A percentile compares a stretch with the other conserved stretches of the same genome.
Conservation (phyloP, 129 eudicot genomes). For the Tanacetum coccineum region DNA sequence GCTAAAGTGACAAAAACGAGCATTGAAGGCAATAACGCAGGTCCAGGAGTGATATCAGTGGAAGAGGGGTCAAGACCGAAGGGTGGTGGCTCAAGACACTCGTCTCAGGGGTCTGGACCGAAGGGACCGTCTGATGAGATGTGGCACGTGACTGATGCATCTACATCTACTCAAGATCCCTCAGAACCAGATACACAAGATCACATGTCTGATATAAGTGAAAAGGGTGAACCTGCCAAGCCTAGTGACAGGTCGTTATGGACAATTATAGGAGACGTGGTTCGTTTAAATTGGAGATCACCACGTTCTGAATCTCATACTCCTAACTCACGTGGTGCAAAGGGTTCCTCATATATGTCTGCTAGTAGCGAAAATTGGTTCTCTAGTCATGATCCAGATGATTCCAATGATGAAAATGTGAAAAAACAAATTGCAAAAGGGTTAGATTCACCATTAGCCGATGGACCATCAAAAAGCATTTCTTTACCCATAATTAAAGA, state of each 20-base stretch:
- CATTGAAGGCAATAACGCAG: constrained; percentile 6
- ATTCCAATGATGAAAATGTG: constrained; percentile 30
- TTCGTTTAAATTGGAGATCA: constrained; percentile 52
- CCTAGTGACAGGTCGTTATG: constrained; percentile 63
- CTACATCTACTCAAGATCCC: constrained; percentile 38
- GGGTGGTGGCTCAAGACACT: constrained; percentile 37
- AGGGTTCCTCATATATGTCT: constrained; percentile 58
- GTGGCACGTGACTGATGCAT: constrained; percentile 61
- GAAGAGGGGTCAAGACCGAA: not conserved
- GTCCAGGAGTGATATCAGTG: constrained; percentile 2
- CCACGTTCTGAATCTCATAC: constrained; percentile 48
- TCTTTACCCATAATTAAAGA: constrained; percentile 24
- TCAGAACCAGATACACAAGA: constrained; percentile 38
- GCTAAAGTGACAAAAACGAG: not conserved
- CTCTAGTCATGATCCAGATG: constrained; percentile 69
- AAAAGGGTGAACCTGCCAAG: constrained; percentile 34
- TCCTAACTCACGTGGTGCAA: constrained; percentile 45
- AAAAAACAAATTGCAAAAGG: constrained; percentile 28
- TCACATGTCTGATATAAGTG: constrained; percentile 20
- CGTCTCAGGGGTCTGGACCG: constrained; percentile 39
- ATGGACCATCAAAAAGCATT: constrained; percentile 29
- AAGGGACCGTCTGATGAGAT: constrained; percentile 81
- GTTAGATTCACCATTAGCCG: constrained; percentile 27
- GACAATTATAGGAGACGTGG: constrained; percentile 55
- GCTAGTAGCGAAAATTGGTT: constrained; percentile 69